Percentiles rank a stretch among this genome's conserved stretches.
Evolutionary conservation across 2,329 filamentous ascomycete species (phyloP).

Genomic region (Fusarium devonianum): DNA sequence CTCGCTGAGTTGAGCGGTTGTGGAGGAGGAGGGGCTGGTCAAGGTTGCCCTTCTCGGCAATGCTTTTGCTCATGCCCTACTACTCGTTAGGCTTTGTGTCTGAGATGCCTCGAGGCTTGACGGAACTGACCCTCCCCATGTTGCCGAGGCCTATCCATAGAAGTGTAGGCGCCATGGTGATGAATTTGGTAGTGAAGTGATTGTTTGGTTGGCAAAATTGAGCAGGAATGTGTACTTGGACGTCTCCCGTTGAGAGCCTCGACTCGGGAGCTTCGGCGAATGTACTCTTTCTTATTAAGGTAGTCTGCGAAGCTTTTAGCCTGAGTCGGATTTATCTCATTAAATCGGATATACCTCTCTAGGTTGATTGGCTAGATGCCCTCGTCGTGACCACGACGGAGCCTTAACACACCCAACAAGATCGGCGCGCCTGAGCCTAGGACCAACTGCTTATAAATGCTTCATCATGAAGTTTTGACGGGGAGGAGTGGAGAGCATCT

Average conservation of each 20-base stretch:
- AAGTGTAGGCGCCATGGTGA: constrained; percentile 64
- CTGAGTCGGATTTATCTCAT: too few species aligned
- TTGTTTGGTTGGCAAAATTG: too few species aligned
- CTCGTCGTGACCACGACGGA: too few species aligned
- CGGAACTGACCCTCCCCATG: constrained; percentile 75
- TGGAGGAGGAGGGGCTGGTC: constrained; percentile 76
- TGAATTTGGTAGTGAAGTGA: background rate
- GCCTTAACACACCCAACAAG: too few species aligned
- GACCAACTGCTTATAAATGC: constrained; percentile 1
- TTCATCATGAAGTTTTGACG: background rate
- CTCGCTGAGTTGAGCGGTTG: constrained; percentile 76
- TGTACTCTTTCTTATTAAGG: too few species aligned
- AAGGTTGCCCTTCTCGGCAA: constrained; percentile 78
- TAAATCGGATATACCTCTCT: too few species aligned
- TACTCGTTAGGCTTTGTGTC: background rate
- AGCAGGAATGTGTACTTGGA: too few species aligned
- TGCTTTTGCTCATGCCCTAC: constrained; percentile 84
- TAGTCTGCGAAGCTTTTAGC: too few species aligned
- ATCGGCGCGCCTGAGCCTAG: too few species aligned
- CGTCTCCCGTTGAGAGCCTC: too few species aligned
- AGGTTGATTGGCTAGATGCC: too few species aligned
- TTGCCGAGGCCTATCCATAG: constrained; percentile 87
- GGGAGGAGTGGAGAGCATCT: background rate
- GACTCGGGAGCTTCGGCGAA: too few species aligned
- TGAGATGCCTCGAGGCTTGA: background rate